phyloP scores from a whole-genome alignment of 2,329 filamentous ascomycete genomes.

The Fusarium sp. region DNA sequence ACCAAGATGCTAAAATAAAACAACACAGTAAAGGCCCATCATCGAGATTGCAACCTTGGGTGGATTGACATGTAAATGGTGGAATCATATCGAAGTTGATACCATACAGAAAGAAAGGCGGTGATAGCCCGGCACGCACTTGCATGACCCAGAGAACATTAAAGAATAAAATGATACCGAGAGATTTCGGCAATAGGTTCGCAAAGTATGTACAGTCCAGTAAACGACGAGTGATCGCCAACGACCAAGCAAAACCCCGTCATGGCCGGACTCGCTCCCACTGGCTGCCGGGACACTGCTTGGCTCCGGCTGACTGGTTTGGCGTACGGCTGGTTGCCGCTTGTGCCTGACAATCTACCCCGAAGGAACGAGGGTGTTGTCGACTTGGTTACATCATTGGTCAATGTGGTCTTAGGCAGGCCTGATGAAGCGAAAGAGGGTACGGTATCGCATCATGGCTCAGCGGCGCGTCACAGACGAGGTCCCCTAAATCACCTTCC shows the following conservation, averaged over 20 bases:
- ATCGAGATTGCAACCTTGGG: not conserved
- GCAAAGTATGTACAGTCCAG: not conserved
- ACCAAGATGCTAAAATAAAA: not conserved
- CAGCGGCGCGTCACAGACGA: conserved; percentile 25
- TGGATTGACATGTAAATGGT: not conserved
- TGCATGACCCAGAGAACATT: conserved; percentile 19
- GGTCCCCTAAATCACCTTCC: conserved; percentile 20
- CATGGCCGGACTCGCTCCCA: conserved; percentile 21
- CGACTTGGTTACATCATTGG: conserved; percentile 5
- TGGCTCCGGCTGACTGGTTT: conserved; percentile 36
- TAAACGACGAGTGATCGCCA: not conserved
- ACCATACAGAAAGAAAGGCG: conserved; percentile 5
- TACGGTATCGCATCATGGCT: conserved; percentile 24
- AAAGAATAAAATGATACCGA: conserved; percentile 14
- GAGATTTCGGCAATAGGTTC: conserved; percentile 4
- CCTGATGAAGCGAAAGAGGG: conserved; percentile 26
- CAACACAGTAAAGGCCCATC: not conserved
- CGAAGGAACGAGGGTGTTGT: conserved; percentile 15
- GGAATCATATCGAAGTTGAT: conserved; percentile 4
- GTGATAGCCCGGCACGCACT: conserved; percentile 21
- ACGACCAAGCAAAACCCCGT: conserved; percentile 16
- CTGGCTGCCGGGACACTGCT: conserved; percentile 18
- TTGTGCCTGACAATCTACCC: conserved; percentile 39
- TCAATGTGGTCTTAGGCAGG: not conserved
- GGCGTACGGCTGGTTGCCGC: conserved; percentile 29